Percentiles rank a stretch among this genome's conserved stretches.
Conservation (phyloP, 1,284 basidiomycete species). For the Malassezia furfur region DNA sequence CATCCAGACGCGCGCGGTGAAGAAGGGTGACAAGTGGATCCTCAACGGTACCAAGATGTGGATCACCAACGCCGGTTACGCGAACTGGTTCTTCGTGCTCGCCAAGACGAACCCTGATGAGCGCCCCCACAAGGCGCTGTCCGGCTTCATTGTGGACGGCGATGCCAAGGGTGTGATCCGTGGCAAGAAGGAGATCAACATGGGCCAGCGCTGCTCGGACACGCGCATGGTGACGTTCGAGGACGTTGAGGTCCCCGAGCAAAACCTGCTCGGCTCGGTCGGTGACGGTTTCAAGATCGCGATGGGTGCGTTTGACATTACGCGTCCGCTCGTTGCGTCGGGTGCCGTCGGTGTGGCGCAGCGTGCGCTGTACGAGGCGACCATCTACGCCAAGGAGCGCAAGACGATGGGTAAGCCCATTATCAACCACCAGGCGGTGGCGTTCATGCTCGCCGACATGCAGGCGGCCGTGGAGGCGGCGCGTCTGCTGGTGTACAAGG, state of each 20-base stretch:
- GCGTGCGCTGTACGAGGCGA: constrained; percentile 54
- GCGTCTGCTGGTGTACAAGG: constrained; percentile 53
- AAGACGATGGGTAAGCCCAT: constrained; percentile 56
- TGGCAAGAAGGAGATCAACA: constrained; percentile 55
- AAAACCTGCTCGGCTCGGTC: constrained; percentile 53
- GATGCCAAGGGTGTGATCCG: constrained; percentile 51
- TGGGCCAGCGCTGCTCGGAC: constrained; percentile 56
- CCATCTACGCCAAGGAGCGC: constrained; percentile 54
- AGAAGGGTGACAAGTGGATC: constrained; percentile 53
- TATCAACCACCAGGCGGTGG: constrained; percentile 55
- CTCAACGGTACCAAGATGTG: constrained; percentile 55
- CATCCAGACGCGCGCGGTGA: constrained; percentile 50
- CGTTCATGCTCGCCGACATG: constrained; percentile 56
- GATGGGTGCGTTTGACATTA: constrained; percentile 56
- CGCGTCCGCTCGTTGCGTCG: constrained; percentile 52
- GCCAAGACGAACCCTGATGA: constrained; percentile 53
- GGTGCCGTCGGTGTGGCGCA: constrained; percentile 55
- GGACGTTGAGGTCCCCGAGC: constrained; percentile 52
- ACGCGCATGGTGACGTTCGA: constrained; percentile 56
- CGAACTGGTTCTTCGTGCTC: constrained; percentile 55
- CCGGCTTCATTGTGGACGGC: constrained; percentile 55
- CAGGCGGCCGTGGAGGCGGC: constrained; percentile 53
- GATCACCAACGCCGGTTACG: constrained; percentile 52
- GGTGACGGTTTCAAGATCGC: constrained; percentile 56
- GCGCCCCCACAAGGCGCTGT: constrained; percentile 52